Percentiles rank a stretch among this genome's conserved stretches.
Evolutionary conservation across 1,284 basidiomycete genomes (phyloP).

Genomic region (Boletus calvinii): DNA sequence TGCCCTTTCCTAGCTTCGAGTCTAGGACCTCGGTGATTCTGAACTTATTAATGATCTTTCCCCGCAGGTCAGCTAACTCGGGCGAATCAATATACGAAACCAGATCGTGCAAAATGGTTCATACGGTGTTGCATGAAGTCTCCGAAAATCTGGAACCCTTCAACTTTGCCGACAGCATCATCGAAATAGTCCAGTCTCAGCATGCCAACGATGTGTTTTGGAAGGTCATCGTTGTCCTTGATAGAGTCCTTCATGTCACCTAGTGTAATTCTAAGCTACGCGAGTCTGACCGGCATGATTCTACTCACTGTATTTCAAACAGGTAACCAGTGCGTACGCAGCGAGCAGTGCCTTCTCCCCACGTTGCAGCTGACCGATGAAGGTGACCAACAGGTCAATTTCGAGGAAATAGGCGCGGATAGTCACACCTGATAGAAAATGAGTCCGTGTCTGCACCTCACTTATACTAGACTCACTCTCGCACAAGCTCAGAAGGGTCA

Average conservation of each 20-base stretch:
- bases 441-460: neutral
- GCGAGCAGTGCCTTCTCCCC: neutral
- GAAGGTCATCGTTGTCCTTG: conserved; percentile 3
- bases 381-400: neutral
- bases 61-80: conserved; percentile 18
- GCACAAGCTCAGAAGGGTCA: conserved; percentile 16
- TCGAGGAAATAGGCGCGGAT: neutral
- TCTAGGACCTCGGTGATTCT: conserved; percentile 20
- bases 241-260: conserved; percentile 21
- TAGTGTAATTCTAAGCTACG: neutral
- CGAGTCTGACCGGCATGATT: neutral
- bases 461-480: neutral
- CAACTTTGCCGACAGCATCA: conserved; percentile 26
- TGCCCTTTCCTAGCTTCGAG: conserved; percentile 17
- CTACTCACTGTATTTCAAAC: conserved; percentile 6
- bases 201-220: conserved; percentile 24
- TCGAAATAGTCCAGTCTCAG: conserved; percentile 28
- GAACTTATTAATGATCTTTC: conserved; percentile 7
- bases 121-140: conserved; percentile 25
- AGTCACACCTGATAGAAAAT: neutral
- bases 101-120: neutral
- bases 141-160: conserved; percentile 30
- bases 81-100: conserved; percentile 1
- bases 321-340: neutral
- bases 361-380: neutral